phyloP scores from a whole-genome alignment of 768 basidiomycete genomes.

The Lenzites betulinus region DNA sequence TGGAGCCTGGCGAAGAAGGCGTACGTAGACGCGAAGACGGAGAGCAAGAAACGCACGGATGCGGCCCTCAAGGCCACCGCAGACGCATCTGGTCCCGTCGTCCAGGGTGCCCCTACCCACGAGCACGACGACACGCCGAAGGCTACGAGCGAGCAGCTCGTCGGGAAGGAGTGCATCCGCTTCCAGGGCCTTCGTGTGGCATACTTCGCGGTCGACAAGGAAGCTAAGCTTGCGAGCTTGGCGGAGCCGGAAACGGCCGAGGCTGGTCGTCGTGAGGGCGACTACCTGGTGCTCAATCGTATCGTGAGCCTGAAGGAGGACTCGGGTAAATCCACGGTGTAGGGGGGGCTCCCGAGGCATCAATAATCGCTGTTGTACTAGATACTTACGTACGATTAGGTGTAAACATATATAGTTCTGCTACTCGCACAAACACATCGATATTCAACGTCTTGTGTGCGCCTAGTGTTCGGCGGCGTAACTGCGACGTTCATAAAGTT shows the following conservation, averaged over 20 bases:
- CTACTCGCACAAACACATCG: too few species aligned
- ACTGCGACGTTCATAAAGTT: background rate
- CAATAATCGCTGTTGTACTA: too few species aligned
- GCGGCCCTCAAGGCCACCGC: conserved; percentile 54
- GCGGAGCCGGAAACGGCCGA: conserved; percentile 50
- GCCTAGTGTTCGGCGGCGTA: too few species aligned
- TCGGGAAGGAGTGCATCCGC: conserved; percentile 89
- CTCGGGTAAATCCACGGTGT: conserved; percentile 60
- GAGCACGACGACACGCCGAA: conserved; percentile 61
- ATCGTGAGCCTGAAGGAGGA: conserved; percentile 97
- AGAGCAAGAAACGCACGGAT: conserved; percentile 62
- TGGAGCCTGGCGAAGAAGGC: conserved; percentile 76
- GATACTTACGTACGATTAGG: too few species aligned
- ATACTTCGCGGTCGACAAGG: conserved; percentile 93
- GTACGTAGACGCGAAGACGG: conserved; percentile 63
- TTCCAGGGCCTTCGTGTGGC: conserved; percentile 97
- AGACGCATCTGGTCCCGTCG: conserved; percentile 30
- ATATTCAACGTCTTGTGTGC: too few species aligned
- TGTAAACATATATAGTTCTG: too few species aligned
- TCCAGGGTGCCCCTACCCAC: conserved; percentile 31
- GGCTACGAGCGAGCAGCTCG: conserved; percentile 75
- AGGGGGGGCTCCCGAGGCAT: background rate
- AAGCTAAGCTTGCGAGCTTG: conserved; percentile 67
- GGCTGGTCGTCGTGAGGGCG: conserved; percentile 60
- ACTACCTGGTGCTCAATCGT: conserved; percentile 83